These are phyloP conservation scores for Ceratobasidium theobromae DNA, from an alignment of 1,284 basidiomycete species.

Conservation along the genomic window DNA sequence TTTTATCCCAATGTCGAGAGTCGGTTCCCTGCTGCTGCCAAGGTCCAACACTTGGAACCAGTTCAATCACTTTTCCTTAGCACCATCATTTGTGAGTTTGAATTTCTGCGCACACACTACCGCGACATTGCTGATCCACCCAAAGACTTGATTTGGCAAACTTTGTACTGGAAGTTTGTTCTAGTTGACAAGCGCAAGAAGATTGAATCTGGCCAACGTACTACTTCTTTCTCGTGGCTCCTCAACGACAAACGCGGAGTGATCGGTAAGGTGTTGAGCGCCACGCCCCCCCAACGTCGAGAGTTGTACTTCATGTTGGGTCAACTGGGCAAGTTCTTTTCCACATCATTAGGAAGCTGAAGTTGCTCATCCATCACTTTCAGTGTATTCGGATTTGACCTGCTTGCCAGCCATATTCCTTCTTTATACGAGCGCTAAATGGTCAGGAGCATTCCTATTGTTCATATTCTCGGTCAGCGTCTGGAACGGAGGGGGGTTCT, in stretches of 20 bases:
- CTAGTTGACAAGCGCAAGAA: slow-evolving; percentile 80
- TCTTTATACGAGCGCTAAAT: slow-evolving; percentile 72
- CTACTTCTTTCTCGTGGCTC: slow-evolving; percentile 82
- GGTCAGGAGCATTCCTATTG: slow-evolving; percentile 76
- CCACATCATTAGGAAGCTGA: not conserved
- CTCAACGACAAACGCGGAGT: slow-evolving; percentile 82
- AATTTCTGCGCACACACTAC: not conserved
- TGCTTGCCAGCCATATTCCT: slow-evolving; percentile 83
- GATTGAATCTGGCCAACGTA: slow-evolving; percentile 82
- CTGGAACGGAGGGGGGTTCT: slow-evolving; percentile 84
- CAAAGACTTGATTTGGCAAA: slow-evolving; percentile 83
- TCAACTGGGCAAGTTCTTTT: slow-evolving; percentile 65
- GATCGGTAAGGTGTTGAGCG: slow-evolving; percentile 70
- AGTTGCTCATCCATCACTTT: slow-evolving; percentile 34
- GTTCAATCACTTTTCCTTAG: slow-evolving; percentile 65
- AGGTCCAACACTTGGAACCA: slow-evolving; percentile 65
- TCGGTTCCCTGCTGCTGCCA: slow-evolving; percentile 78
- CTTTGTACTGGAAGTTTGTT: slow-evolving; percentile 90
- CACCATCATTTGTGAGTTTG: slow-evolving; percentile 66
- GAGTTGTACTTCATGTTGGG: slow-evolving; percentile 79
- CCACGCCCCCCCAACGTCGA: slow-evolving; percentile 61
- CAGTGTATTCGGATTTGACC: slow-evolving; percentile 83
- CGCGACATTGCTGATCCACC: slow-evolving; percentile 31
- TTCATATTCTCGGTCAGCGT: slow-evolving; percentile 78
- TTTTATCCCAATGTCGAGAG: slow-evolving; percentile 73